Evolutionary conservation across 2,329 filamentous ascomycete genomes (phyloP), one percentile per base, ranked within the genome.

Genomic region (Fusarium foetens): DNA sequence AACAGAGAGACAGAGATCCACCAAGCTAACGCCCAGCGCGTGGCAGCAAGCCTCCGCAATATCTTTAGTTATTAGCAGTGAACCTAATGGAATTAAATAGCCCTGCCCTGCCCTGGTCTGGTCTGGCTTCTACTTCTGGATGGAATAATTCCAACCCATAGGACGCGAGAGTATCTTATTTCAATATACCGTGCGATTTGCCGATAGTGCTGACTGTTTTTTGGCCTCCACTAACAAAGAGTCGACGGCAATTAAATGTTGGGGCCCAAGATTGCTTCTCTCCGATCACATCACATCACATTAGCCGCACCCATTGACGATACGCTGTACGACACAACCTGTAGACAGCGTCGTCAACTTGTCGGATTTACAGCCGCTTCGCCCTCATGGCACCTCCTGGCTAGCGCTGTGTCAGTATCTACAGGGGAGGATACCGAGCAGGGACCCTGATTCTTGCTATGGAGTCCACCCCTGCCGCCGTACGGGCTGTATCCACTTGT

Each of bases 361-460:
- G 60, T 65, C 42, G 51, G 49, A 66, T 66, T 45, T 62, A 69
- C 55, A 51, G 46, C 46, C 55, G 29, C 51, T 36, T 39, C 35
- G 49, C 29, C 38, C 39, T 69, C 66, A 69, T 45, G 52, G 46
- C 51, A 39, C 39, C 58, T 73, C 70, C 70, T 63, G 60, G 70
- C 70, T 73, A 73, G 70, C 61, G 70, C 54, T 68, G 70, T 72
- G 70, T 72, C 70, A 73, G 70, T 73, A 55, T 67, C 66, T 73
- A 72, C 70, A 70, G 70, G 70, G 70, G 53, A 70, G 42, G 53
- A 58, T 49, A 36, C 35, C 51, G 41, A 70, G 45, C 69, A 67
- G 70, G 70, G 70, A 72, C 70, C 70, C 70, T 72, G 70, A 72
- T 72, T 72, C 70, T 72, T 72, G 42, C 69, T 49, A 51, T 35